A percentile compares a stretch with the other conserved stretches of the same genome.
phyloP scores from a whole-genome alignment of 768 basidiomycete genomes.

The Inosperma sp. region DNA sequence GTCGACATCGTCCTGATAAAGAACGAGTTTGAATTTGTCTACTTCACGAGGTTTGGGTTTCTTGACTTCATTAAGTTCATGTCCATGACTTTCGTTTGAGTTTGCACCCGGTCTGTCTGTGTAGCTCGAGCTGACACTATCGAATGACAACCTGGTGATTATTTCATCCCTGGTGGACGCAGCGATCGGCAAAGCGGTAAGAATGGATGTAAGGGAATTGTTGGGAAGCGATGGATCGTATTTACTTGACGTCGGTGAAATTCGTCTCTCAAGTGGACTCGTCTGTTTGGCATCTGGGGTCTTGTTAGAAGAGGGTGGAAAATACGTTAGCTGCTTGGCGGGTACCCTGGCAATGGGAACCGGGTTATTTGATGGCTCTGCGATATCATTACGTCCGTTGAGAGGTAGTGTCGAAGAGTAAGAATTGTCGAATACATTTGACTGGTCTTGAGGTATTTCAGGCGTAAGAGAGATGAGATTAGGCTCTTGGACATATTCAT shows the following conservation, averaged over 20 bases:
- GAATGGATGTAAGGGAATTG: constrained; percentile 40
- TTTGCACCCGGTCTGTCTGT: constrained; percentile 34
- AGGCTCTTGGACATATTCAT: constrained; percentile 28
- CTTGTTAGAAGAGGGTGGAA: constrained; percentile 42
- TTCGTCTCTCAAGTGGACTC: no score
- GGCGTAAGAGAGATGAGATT: constrained; percentile 26
- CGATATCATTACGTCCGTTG: constrained; percentile 8
- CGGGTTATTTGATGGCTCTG: constrained; percentile 16
- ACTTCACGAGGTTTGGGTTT: constrained; percentile 12
- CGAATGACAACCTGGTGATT: constrained; percentile 51
- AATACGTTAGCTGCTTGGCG: constrained; percentile 49
- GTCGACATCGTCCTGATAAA: constrained; percentile 11
- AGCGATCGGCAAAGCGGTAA: constrained; percentile 45
- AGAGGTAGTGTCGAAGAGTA: constrained; percentile 16
- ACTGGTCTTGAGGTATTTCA: constrained; percentile 15
- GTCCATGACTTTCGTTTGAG: constrained; percentile 34
- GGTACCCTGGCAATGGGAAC: constrained; percentile 44
- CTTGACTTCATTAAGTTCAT: constrained; percentile 43
- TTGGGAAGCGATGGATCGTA: constrained; percentile 28
- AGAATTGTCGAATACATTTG: constrained; percentile 8
- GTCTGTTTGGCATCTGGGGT: constrained; percentile 14
- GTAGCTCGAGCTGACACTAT: constrained; percentile 43
- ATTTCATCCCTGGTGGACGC: constrained; percentile 53
- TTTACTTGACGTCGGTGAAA: constrained; percentile 21
- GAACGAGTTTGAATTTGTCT: not conserved